phyloP scores from a whole-genome alignment of 441 rosid genomes.

The Pelargonium australe region DNA sequence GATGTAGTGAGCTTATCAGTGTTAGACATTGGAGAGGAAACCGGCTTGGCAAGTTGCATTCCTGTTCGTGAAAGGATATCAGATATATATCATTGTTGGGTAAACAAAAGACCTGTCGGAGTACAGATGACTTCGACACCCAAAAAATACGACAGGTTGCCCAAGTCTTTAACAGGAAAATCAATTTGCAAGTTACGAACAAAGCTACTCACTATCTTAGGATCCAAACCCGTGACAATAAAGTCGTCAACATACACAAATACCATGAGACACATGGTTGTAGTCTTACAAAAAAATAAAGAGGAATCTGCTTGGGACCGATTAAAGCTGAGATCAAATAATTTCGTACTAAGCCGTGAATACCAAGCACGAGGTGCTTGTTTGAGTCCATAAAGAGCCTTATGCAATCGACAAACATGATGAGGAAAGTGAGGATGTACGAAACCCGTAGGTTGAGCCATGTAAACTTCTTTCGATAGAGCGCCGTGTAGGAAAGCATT shows the following conservation, averaged over 20 bases:
- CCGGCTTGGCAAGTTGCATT: slow-evolving; percentile 28
- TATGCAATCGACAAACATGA: background rate
- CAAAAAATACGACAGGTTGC: background rate
- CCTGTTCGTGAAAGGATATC: slow-evolving; percentile 27
- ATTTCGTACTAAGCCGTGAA: background rate
- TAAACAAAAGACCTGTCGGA: background rate
- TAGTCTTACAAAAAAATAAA: no score
- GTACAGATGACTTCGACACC: no score
- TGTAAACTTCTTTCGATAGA: background rate
- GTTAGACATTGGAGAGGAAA: slow-evolving; percentile 19
- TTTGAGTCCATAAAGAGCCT: background rate
- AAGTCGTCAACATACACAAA: background rate
- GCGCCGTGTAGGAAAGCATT: background rate
- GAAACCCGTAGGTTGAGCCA: background rate
- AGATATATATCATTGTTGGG: background rate
- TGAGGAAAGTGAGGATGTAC: background rate
- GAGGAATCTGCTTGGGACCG: background rate
- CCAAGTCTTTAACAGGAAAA: background rate
- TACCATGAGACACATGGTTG: background rate
- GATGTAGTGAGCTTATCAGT: slow-evolving; percentile 9
- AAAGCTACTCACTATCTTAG: background rate
- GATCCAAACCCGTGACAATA: no score
- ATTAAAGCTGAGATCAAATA: background rate
- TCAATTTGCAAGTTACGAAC: background rate
- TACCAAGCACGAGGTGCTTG: background rate